A percentile compares a stretch with the other conserved stretches of the same genome.
Evolutionary conservation across 306 rosid species (phyloP).

Genomic region (Cucumis hystrix): DNA sequence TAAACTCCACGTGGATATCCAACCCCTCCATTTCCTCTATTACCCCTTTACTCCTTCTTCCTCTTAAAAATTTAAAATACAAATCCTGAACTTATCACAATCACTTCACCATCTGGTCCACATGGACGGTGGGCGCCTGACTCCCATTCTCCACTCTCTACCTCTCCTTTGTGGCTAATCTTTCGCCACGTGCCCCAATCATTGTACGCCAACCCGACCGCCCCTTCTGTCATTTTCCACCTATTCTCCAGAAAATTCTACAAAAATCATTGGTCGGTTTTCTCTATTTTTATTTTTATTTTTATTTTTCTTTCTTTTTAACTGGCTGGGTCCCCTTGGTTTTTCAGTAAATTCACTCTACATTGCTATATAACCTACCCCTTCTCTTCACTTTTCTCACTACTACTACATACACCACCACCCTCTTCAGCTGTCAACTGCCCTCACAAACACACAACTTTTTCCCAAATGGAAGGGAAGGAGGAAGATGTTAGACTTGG

Average conservation of each 20-base stretch:
- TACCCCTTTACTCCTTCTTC: neutral
- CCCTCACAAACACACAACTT: neutral
- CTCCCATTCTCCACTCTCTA: neutral
- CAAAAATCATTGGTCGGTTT: neutral
- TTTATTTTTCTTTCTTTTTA: neutral
- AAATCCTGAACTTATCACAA: neutral
- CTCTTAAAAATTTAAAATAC: neutral
- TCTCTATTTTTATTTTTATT: neutral
- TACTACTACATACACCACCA: neutral
- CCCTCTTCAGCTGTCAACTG: neutral
- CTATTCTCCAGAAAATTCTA: neutral
- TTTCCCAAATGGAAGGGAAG: slow-evolving; percentile 48
- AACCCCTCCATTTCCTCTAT: neutral
- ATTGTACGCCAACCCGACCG: neutral
- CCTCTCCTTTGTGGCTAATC: neutral
- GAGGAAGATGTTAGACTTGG: slow-evolving; percentile 77
- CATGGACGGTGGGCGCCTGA: neutral
- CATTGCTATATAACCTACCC: neutral
- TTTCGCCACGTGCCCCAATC: neutral
- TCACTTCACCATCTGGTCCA: neutral
- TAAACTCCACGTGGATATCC: neutral
- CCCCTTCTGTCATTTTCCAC: neutral
- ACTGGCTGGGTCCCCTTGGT: neutral
- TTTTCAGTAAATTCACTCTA: neutral
- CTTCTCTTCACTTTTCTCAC: neutral